These are phyloP conservation scores for Picea glauca DNA, from an alignment of 75 land plant genomes.

Conservation along the genomic window DNA sequence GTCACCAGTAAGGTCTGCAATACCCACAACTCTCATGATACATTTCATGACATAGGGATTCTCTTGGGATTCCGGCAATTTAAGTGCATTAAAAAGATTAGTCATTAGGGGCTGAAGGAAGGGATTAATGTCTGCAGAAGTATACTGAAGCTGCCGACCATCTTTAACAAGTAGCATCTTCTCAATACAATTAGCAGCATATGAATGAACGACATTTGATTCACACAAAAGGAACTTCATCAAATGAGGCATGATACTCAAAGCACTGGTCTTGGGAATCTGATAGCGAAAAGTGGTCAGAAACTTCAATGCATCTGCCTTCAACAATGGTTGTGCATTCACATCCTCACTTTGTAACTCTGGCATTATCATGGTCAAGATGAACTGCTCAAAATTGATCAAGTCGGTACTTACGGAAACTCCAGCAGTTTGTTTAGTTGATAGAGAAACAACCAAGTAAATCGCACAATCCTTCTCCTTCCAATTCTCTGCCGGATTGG, in stretches of 20 bases:
- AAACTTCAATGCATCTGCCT: slow-evolving; percentile 94
- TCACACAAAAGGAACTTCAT: slow-evolving; percentile 66
- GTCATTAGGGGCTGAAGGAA: slow-evolving; percentile 55
- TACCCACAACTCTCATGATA: slow-evolving; percentile 85
- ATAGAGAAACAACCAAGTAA: slow-evolving; percentile 83
- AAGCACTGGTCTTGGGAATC: slow-evolving; percentile 57
- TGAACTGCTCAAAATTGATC: slow-evolving; percentile 76
- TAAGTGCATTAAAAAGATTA: slow-evolving; percentile 75
- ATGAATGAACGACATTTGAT: slow-evolving; percentile 98
- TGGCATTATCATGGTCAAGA: slow-evolving; percentile 68
- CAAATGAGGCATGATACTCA: slow-evolving; percentile 68
- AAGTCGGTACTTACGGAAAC: slow-evolving; percentile 54
- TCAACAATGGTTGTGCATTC: slow-evolving; percentile 68
- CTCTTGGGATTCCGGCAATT: slow-evolving; percentile 93
- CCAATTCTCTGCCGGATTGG: slow-evolving; percentile 84
- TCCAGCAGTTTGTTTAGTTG: slow-evolving; percentile 64
- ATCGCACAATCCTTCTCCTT: slow-evolving; percentile 91
- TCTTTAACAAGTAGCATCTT: slow-evolving; percentile 87
- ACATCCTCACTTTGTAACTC: slow-evolving; percentile 74
- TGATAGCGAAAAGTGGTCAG: slow-evolving; percentile 75
- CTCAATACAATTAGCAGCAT: slow-evolving; percentile 92
- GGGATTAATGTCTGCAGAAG: slow-evolving; percentile 56
- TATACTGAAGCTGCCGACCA: slow-evolving; percentile 53
- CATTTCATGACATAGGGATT: slow-evolving; percentile 95
- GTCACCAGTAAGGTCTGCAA: slow-evolving; percentile 55